phyloP scores from a whole-genome alignment of 2,329 filamentous ascomycete species.

The Fusarium siculi region DNA sequence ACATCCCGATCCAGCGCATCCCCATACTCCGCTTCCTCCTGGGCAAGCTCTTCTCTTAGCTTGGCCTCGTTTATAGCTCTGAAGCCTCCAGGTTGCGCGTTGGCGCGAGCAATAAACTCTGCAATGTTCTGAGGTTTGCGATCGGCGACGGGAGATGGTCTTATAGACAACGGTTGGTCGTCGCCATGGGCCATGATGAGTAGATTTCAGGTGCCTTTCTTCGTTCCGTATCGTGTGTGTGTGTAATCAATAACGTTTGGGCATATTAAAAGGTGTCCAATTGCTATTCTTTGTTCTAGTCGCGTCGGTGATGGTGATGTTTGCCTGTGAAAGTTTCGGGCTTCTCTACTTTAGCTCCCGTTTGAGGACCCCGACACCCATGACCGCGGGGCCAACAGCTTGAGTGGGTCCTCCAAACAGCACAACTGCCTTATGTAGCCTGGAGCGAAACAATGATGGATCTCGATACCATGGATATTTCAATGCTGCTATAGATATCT shows the following conservation, averaged over 20 bases:
- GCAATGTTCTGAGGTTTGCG: constrained; percentile 71
- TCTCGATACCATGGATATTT: background rate
- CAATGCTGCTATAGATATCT: background rate
- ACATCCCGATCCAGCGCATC: constrained; percentile 58
- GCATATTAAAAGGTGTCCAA: background rate
- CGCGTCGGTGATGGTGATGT: constrained; percentile 5
- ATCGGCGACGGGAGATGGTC: constrained; percentile 61
- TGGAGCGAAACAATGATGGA: background rate
- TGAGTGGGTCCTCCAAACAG: background rate
- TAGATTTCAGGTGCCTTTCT: background rate
- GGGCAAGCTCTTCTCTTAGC: constrained; percentile 74
- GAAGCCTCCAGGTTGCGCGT: constrained; percentile 82
- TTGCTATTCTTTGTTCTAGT: background rate
- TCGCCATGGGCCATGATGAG: constrained; percentile 47
- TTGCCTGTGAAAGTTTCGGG: constrained; percentile 1
- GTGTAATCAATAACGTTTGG: background rate
- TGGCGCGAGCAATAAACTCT: constrained; percentile 82
- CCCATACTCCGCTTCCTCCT: constrained; percentile 53
- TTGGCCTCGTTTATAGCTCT: constrained; percentile 80
- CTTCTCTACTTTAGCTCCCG: constrained; percentile 13
- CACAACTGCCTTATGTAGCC: background rate
- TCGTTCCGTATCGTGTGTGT: background rate
- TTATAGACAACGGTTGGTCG: constrained; percentile 52
- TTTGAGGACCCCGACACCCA: background rate
- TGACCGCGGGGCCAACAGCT: constrained; percentile 14